Evolutionary conservation across 1,139 yeast genomes (phyloP), one percentile per base, ranked within the genome.

Genomic region (Saccharomyces hybrid): DNA sequence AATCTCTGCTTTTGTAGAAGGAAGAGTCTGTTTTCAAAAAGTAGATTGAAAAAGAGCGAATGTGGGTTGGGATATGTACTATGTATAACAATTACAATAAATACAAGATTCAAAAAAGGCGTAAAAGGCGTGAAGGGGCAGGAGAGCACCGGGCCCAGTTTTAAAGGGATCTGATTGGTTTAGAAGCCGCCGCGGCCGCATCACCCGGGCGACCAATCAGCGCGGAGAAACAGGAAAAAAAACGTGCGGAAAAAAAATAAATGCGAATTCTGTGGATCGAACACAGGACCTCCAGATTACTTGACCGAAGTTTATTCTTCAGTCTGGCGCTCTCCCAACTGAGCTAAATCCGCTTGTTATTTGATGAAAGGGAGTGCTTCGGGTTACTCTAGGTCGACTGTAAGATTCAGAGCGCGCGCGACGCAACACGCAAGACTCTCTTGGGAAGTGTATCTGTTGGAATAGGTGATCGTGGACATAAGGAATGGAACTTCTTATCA

Each of bases 221-320:
- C 44, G 44, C 44, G n/a, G 26, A 38, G 44, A 38, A 38, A 38
- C 25, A 26, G 9, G 19, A 16, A 38, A 16, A 32, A 38, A 14
- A 14, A 11, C 23, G 23, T 14, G 42, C 23, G 23, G 23, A 19
- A 19, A 50, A 52, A 54, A 61, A 69, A 71, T 64, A 62, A 61
- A 60, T 84, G 89, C 88, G 86, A 80, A 75, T 80, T 83, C 85
- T 83, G 89, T 83, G 89, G 88, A 83, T 84, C 84, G 89, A 84
- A 84, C 89, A 82, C 88, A 83, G 84, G 88, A 84, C 89, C 89
- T 85, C 79, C 87, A 84, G 89, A 84, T 83, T 42, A 51, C 61
- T 29, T 52, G 59, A 58, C 61, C 58, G 56, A 56, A 55, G 62
- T 57, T 49, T 41, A 75, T 80, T 38, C 55, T 57, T 58, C 62